These are phyloP conservation scores for Lactifluus subvellereus DNA, from an alignment of 768 basidiomycete species.

Conservation along the genomic window DNA sequence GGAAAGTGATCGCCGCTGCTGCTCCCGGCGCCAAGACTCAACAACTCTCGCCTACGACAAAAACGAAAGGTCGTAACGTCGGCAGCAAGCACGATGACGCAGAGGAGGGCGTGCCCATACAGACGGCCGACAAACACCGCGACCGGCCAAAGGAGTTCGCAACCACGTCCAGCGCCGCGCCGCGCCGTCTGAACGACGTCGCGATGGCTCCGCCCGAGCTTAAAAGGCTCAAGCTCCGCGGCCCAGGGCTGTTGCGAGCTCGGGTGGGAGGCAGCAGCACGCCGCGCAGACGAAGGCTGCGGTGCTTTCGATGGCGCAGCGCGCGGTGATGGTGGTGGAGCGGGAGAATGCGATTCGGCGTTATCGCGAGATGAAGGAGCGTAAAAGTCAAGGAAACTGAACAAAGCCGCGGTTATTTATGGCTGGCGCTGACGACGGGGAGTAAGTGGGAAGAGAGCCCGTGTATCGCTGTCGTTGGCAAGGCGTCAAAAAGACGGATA, in stretches of 20 bases:
- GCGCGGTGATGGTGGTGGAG: conserved; percentile 69
- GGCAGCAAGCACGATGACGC: background rate
- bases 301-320: conserved; percentile 69
- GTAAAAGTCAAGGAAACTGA: conserved; percentile 29
- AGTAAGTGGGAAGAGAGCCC: no score
- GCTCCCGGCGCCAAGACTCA: conserved; percentile 25
- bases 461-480: no score
- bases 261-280: background rate
- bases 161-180: conserved; percentile 45
- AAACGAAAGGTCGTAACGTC: background rate
- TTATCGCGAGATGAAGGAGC: conserved; percentile 64
- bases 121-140: conserved; percentile 5
- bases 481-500: no score
- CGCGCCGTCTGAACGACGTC: conserved; percentile 65
- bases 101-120: background rate
- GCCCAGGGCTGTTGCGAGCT: background rate
- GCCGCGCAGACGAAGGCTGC: conserved; percentile 16
- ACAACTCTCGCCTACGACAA: conserved; percentile 9
- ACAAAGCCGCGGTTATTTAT: no score
- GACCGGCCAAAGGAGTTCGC: conserved; percentile 43
- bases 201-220: conserved; percentile 63
- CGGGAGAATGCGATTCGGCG: conserved; percentile 60
- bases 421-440: no score
- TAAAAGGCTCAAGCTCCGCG: conserved; percentile 48
- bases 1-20: conserved; percentile 29